Conservation (phyloP, 192 early-diverging fungal genomes). For the Phycomyces blakesleeanus region DNA sequence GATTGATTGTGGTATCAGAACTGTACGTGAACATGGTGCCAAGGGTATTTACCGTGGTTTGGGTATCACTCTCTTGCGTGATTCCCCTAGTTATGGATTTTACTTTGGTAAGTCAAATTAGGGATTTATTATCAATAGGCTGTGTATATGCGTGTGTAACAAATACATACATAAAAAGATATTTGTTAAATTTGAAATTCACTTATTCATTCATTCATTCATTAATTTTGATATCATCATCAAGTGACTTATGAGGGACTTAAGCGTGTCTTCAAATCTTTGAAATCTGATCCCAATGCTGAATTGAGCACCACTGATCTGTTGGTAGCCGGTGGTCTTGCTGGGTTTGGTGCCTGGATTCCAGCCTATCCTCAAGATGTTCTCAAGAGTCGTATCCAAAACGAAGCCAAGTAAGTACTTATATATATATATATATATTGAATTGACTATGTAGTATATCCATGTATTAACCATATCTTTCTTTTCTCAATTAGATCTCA, state of each 20-base stretch:
- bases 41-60: slow-evolving; percentile 85
- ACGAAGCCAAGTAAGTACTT: slow-evolving; percentile 41
- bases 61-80: slow-evolving; percentile 84
- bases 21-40: slow-evolving; percentile 74
- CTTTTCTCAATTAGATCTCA: slow-evolving; percentile 24
- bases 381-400: slow-evolving; percentile 77
- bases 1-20: slow-evolving; percentile 76
- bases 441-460: no score
- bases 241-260: slow-evolving; percentile 79
- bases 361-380: slow-evolving; percentile 79
- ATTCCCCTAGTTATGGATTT: slow-evolving; percentile 86
- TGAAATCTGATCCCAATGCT: slow-evolving; percentile 52
- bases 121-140: no score
- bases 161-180: no score
- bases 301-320: slow-evolving; percentile 72
- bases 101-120: slow-evolving; percentile 83
- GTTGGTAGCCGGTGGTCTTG: slow-evolving; percentile 89
- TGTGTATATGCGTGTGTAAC: neutral
- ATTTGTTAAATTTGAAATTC: no score
- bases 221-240: neutral
- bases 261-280: slow-evolving; percentile 59
- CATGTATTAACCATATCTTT: neutral
- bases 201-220: no score
- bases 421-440: no score
- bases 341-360: slow-evolving; percentile 93